These are phyloP conservation scores for Aspergillus sclerotiicarbonarius DNA, from an alignment of 495 filamentous ascomycete genomes.

Conservation along the genomic window DNA sequence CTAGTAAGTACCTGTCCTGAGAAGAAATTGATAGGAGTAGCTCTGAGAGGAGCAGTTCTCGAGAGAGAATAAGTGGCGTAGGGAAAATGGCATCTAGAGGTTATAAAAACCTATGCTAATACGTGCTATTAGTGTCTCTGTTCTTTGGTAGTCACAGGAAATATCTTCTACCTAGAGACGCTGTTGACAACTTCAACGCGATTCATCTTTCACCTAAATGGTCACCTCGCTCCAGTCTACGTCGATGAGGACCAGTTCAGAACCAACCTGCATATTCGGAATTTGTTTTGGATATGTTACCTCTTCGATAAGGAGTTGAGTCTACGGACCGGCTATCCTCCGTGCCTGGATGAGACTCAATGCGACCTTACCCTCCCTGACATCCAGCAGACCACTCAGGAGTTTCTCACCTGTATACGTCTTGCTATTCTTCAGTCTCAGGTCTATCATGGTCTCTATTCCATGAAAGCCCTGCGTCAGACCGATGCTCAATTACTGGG, in stretches of 20 bases:
- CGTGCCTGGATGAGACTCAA: slow-evolving; percentile 21
- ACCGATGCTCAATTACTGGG: slow-evolving; percentile 6
- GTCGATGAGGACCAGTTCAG: not conserved
- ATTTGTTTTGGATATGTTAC: slow-evolving; percentile 34
- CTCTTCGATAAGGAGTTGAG: slow-evolving; percentile 31
- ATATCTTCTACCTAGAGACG: not conserved
- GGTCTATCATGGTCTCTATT: slow-evolving; percentile 4
- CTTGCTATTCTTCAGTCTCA: slow-evolving; percentile 2
- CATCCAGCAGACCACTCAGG: not conserved
- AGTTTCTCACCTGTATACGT: not conserved
- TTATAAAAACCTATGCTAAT: not conserved
- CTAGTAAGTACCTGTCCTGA: not conserved
- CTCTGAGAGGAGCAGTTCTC: no score
- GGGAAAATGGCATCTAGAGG: no score
- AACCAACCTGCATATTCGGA: slow-evolving; percentile 16
- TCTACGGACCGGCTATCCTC: slow-evolving; percentile 26
- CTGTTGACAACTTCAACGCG: slow-evolving; percentile 1
- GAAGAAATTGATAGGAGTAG: no score
- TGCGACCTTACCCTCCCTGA: slow-evolving; percentile 28
- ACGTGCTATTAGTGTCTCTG: not conserved
- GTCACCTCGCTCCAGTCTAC: not conserved
- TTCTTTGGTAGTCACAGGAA: not conserved
- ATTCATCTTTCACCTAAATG: slow-evolving; percentile 6
- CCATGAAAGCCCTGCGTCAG: not conserved
- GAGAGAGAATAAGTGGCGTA: no score